Percentiles rank a stretch among this genome's conserved stretches.
Conservation (phyloP, 2,329 filamentous ascomycete species). For the Thelonectria discophora region DNA sequence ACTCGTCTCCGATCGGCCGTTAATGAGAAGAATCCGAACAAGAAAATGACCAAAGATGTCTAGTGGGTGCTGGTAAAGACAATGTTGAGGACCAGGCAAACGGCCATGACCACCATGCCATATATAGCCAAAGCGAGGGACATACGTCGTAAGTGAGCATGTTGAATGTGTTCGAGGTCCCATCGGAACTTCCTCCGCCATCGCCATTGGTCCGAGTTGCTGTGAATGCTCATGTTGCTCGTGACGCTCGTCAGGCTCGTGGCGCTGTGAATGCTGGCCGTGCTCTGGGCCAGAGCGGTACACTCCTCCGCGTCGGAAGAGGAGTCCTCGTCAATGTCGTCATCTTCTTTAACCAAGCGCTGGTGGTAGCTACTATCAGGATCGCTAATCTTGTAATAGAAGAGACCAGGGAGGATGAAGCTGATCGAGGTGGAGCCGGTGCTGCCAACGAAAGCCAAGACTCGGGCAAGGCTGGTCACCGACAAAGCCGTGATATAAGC, state of each 20-base stretch:
- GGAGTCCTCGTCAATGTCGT: constrained; percentile 73
- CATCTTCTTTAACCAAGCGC: constrained; percentile 87
- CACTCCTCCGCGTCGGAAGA: constrained; percentile 62
- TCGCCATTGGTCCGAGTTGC: constrained; percentile 51
- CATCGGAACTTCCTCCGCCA: constrained; percentile 66
- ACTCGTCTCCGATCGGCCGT: constrained; percentile 34
- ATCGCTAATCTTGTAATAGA: constrained; percentile 98
- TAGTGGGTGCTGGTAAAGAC: constrained; percentile 74
- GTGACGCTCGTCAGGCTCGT: constrained; percentile 51
- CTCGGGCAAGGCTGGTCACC: constrained; percentile 86
- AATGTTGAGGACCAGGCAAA: constrained; percentile 86
- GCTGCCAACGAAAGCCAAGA: constrained; percentile 93
- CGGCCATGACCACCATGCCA: constrained; percentile 86
- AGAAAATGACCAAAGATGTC: constrained; percentile 12
- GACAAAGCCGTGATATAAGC: constrained; percentile 92
- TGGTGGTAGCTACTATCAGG: constrained; percentile 89
- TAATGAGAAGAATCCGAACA: constrained; percentile 3
- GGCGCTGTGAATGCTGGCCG: constrained; percentile 55
- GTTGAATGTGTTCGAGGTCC: constrained; percentile 71
- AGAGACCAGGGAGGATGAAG: constrained; percentile 94
- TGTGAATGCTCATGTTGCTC: constrained; percentile 42
- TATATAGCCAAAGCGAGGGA: constrained; percentile 83
- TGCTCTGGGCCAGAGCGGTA: constrained; percentile 55
- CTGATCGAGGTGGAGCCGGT: constrained; percentile 96
- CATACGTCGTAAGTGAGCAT: constrained; percentile 72